These are phyloP conservation scores for Podaxis sp. DNA, from an alignment of 768 basidiomycete species.

Conservation along the genomic window DNA sequence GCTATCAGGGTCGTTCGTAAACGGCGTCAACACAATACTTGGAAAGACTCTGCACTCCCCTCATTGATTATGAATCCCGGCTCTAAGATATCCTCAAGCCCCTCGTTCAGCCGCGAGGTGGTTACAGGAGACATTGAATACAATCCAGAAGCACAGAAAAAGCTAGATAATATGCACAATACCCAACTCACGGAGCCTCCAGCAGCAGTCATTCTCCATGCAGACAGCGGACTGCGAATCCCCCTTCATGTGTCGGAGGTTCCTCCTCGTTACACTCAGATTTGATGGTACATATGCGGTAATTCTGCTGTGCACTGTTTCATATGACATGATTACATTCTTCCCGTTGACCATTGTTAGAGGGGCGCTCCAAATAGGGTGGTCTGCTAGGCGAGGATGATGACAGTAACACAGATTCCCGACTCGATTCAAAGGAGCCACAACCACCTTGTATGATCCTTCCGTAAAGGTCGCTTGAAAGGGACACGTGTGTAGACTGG, in stretches of 20 bases:
- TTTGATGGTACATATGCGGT: neutral
- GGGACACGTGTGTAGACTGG: too few species aligned
- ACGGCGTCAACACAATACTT: neutral
- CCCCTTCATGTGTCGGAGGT: neutral
- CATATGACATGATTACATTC: neutral
- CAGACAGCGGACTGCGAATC: conserved; percentile 6
- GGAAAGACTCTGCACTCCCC: conserved; percentile 10
- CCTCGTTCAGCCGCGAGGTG: conserved; percentile 10
- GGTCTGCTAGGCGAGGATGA: too few species aligned
- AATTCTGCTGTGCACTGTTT: neutral
- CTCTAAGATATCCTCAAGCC: neutral
- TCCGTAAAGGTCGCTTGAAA: too few species aligned
- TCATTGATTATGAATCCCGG: neutral
- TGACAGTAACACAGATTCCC: too few species aligned
- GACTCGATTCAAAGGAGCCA: too few species aligned
- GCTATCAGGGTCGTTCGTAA: neutral
- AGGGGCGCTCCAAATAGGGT: neutral
- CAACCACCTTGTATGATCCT: too few species aligned
- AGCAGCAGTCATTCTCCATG: conserved; percentile 1
- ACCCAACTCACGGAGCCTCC: neutral
- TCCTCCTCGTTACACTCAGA: conserved; percentile 4
- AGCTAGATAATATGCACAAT: neutral
- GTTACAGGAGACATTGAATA: conserved; percentile 14
- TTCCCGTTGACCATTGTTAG: neutral
- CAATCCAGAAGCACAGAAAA: conserved; percentile 10